A percentile compares a stretch with the other conserved stretches of the same genome.
phyloP scores from a whole-genome alignment of 768 basidiomycete species.

The Rubroboletus pulcherrimus region DNA sequence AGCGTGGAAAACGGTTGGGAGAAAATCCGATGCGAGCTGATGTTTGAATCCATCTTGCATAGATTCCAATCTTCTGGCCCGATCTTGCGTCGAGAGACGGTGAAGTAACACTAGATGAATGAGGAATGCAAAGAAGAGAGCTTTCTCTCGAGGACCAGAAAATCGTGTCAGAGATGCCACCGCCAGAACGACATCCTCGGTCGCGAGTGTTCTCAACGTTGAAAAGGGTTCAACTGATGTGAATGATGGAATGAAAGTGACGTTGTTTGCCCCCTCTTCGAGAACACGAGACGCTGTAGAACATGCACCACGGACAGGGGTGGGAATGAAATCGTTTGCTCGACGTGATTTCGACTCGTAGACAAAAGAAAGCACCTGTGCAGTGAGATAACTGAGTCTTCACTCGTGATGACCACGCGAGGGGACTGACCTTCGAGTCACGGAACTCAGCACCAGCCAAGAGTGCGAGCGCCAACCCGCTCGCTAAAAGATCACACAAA shows the following conservation, averaged over 20 bases:
- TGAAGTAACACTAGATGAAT: constrained; percentile 39
- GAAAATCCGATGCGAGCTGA: constrained; percentile 36
- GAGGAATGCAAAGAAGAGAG: constrained; percentile 36
- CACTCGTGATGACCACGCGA: not conserved
- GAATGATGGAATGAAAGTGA: not conserved
- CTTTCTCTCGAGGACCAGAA: constrained; percentile 2
- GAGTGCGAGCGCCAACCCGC: constrained; percentile 47
- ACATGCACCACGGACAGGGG: constrained; percentile 4
- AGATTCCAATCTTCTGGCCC: constrained; percentile 33
- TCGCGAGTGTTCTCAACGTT: not conserved
- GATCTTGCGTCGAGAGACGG: constrained; percentile 35
- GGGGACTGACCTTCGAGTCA: constrained; percentile 52
- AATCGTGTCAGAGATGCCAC: constrained; percentile 9
- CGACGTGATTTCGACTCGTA: constrained; percentile 38
- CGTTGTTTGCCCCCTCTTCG: not conserved
- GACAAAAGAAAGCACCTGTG: constrained; percentile 59
- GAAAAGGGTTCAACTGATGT: not conserved
- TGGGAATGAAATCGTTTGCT: constrained; percentile 12
- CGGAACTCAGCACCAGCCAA: constrained; percentile 55
- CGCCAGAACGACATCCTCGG: constrained; percentile 5
- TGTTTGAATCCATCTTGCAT: constrained; percentile 29
- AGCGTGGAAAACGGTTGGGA: constrained; percentile 37
- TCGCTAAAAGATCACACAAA: constrained; percentile 45
- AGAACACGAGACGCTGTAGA: constrained; percentile 13
- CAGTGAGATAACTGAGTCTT: not conserved